Evolutionary conservation across 176 grass and related monocot species (phyloP), one percentile per base, ranked within the genome.

Genomic region (Alopecurus myosuroides): DNA sequence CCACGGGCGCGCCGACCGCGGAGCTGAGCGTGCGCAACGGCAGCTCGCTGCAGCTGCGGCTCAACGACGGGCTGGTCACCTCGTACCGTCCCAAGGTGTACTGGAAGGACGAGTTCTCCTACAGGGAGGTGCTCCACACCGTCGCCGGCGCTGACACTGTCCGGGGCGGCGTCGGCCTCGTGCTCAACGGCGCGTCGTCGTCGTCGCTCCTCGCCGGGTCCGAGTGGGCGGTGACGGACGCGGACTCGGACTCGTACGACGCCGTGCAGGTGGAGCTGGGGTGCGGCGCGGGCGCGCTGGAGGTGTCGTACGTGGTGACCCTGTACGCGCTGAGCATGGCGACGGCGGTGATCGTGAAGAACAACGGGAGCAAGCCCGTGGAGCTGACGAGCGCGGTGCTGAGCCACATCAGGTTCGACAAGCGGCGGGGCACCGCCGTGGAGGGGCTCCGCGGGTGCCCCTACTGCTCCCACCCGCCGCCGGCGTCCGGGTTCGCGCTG

Each of bases 191-290:
- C 81, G 75, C 88, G 25, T 88, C 92, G 5, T 88, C 95, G 5
- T 77, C 69, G 64, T 87, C 91, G 14, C 74, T 89, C 0, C 79
- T 92, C 69, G 85, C 49, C 40, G 93, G 83, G 20, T 61, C 85
- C 0, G 85, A 83, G 9, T 98, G 96, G 96, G 48, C 86, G 17
- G 83, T 98, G 46, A 84, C 80, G 73, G 96, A 98, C 20, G 91
- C 57, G 4, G 96, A 95, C 81, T 95, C 93, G 6, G 96, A 98
- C 66, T 95, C 93, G 41, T 92, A 84, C 53, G 96, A 98, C 58
- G 93, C 93, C 5, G 96, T 95, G 46, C 96, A 98, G 93, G 96
- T 94, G 28, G 96, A 98, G 85, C 85, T 98, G 73, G 92, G 89
- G 46, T 92, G 96, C 93, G 77, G 68, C n/a, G 79, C 65, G 15